Evolutionary conservation across 2,329 filamentous ascomycete genomes (phyloP), one percentile per base, ranked within the genome.

Genomic region (Colletotrichum sp.): DNA sequence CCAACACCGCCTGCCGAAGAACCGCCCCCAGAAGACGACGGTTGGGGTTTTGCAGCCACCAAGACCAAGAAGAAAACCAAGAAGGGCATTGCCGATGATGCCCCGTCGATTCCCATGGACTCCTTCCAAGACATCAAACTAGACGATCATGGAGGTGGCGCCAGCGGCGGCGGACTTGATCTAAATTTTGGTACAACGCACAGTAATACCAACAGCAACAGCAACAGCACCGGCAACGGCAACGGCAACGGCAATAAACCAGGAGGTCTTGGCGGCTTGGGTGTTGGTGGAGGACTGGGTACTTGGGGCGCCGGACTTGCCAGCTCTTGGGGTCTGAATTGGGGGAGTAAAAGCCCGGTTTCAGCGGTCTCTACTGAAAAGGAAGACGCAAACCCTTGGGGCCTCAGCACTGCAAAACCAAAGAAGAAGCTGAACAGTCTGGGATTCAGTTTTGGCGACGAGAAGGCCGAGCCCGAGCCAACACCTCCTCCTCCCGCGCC

Each of bases 81-180:
- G 83, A 89, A 91, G 74, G 78, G 62, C 5, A 78, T 79, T 27
- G 81, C 80, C 34, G 81, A 80, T 8, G 84, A 85, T 25, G 80
- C 28, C 80, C 86, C 15, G 78, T 84, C 18, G 70, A 80, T 55
- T 79, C 80, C 55, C 4, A 79, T 81, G 27, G 88, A 87, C 66
- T 78, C 82, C 8, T 94, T 95, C 78, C 89, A 94, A 60, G 93
- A 95, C 32, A 91, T 95, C 78, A 94, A 91, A 79, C 83, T 95
- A 30, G 89, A 92, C 78, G 92, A 93, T 71, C 81, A 84, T 30
- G 87, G 86, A 64, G 67, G 73, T 28, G 48, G 60, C 25, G 65
- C 56, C 27, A 68, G 48, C 64, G 65, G 67, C n/a, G 90, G 91
- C 2, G 90, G 91, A 71, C 81, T 92, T 8, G 90, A 92, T 76